A percentile compares a stretch with the other conserved stretches of the same genome.
These are phyloP conservation scores for Remersonia thermophila DNA, from an alignment of 2,329 filamentous ascomycete genomes.

Conservation along the genomic window DNA sequence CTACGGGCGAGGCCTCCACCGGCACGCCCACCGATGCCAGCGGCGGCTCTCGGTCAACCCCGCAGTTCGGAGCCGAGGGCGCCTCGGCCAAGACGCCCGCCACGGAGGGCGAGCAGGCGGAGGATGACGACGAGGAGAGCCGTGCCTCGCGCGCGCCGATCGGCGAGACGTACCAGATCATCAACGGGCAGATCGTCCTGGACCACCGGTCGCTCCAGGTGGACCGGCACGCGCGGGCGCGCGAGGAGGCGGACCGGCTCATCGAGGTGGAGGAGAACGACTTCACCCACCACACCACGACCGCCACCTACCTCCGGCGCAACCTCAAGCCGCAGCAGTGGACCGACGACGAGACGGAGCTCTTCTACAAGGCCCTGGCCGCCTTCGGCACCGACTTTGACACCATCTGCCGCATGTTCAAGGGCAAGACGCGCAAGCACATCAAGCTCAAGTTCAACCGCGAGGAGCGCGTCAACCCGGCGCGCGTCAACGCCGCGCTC, in stretches of 20 bases:
- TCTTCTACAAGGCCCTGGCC: constrained; percentile 61
- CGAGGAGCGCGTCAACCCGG: constrained; percentile 57
- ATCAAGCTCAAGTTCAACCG: constrained; percentile 75
- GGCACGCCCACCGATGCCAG: constrained; percentile 1
- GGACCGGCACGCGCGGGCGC: constrained; percentile 53
- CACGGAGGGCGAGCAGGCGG: neutral
- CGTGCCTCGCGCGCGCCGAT: constrained; percentile 4
- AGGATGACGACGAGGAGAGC: neutral
- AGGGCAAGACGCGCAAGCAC: constrained; percentile 55
- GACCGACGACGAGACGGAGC: constrained; percentile 57
- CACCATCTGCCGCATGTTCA: constrained; percentile 67
- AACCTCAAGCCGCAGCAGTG: constrained; percentile 56
- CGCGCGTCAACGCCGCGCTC: constrained; percentile 51
- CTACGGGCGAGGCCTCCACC: constrained; percentile 8
- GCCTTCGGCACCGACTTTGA: constrained; percentile 78
- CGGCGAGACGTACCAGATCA: constrained; percentile 44
- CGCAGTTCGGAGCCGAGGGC: constrained; percentile 1
- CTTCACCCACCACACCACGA: constrained; percentile 59
- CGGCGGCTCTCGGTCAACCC: neutral
- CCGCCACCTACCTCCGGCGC: constrained; percentile 51
- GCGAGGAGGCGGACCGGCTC: constrained; percentile 36
- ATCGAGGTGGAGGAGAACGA: constrained; percentile 66
- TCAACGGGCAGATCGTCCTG: constrained; percentile 61
- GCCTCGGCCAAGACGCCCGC: constrained; percentile 11
- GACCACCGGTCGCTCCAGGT: constrained; percentile 56